A percentile compares a stretch with the other conserved stretches of the same genome.
These are phyloP conservation scores for Backusella morwellensis DNA, from an alignment of 192 early-diverging fungal genomes.

Conservation along the genomic window DNA sequence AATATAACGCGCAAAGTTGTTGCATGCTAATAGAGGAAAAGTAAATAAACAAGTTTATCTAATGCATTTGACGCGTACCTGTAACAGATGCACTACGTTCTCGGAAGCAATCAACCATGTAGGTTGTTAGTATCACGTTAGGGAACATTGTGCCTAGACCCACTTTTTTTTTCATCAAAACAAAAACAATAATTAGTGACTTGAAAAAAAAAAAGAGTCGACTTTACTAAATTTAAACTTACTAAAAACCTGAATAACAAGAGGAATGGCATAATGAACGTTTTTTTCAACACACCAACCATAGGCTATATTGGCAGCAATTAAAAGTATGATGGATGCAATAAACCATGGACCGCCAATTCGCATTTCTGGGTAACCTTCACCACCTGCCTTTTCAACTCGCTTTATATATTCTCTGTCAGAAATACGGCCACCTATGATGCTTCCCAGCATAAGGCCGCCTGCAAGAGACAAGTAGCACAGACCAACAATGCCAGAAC, in stretches of 20 bases:
- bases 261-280: constrained; percentile 27
- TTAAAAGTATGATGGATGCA: constrained; percentile 9
- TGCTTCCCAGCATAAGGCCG: constrained; percentile 19
- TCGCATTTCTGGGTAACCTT: constrained; percentile 28
- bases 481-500: constrained; percentile 30
- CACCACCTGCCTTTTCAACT: constrained; percentile 13
- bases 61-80: constrained; percentile 4
- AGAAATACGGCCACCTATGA: constrained; percentile 21
- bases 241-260: constrained; percentile 32
- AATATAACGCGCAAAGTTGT: constrained; percentile 31
- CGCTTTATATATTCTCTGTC: constrained; percentile 19
- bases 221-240: constrained; percentile 4
- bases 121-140: constrained; percentile 28
- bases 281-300: constrained; percentile 36
- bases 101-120: constrained; percentile 38
- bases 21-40: constrained; percentile 28
- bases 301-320: constrained; percentile 18
- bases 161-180: constrained; percentile 19
- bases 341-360: constrained; percentile 19
- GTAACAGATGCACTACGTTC: constrained; percentile 31
- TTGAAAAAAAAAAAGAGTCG: not conserved
- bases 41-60: constrained; percentile 9
- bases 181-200: not conserved
- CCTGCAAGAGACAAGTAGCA: constrained; percentile 32
- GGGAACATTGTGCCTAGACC: constrained; percentile 29